Conservation (phyloP, 495 filamentous ascomycete species). For the Aspergillus kassunensis region DNA sequence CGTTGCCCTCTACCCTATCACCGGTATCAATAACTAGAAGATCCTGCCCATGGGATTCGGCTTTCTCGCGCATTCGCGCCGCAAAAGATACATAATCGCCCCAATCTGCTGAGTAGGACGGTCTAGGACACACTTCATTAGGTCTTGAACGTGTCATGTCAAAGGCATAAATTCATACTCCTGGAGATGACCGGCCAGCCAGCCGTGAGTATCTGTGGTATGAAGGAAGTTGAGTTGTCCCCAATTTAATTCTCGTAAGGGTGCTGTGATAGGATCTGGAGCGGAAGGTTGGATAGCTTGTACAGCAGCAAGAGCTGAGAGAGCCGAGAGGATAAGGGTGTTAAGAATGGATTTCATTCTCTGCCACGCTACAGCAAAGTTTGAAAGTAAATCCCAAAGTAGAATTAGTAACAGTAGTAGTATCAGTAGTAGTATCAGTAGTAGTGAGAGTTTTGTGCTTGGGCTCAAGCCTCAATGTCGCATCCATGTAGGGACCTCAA, state of each 20-base stretch:
- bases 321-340: neutral
- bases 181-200: slow-evolving; percentile 89
- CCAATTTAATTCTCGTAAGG: slow-evolving; percentile 80
- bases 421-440: neutral
- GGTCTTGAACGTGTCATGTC: neutral
- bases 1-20: slow-evolving; percentile 92
- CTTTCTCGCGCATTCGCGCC: slow-evolving; percentile 69
- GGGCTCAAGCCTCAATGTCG: too few relatives aligned
- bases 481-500: too few relatives aligned
- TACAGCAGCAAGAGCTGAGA: slow-evolving; percentile 28
- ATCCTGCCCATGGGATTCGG: slow-evolving; percentile 74
- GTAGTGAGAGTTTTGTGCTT: neutral
- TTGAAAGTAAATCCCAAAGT: neutral
- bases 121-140: slow-evolving; percentile 37
- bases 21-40: slow-evolving; percentile 90
- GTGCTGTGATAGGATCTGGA: slow-evolving; percentile 71
- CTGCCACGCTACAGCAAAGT: neutral
- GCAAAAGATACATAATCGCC: slow-evolving; percentile 97
- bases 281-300: slow-evolving; percentile 72
- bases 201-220: slow-evolving; percentile 93
- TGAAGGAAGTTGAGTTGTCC: slow-evolving; percentile 92
- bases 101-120: slow-evolving; percentile 93
- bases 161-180: slow-evolving; percentile 52
- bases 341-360: neutral
- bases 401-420: neutral